Conservation (phyloP, 1,139 yeast species). For the Debaryomycetaceae sp. region DNA sequence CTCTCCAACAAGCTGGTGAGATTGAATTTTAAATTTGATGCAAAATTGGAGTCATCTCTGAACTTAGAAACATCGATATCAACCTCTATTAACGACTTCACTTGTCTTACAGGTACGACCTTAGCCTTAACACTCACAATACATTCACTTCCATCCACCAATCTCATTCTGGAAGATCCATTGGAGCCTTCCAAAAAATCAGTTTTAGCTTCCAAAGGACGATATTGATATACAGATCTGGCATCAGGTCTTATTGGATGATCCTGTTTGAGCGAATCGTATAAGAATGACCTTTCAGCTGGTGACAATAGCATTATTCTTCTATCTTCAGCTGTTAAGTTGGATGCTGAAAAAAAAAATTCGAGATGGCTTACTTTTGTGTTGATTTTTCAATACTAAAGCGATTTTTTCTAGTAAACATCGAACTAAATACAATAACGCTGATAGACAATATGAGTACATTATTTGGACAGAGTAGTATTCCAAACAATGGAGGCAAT, state of each 20-base stretch:
- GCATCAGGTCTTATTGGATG: conserved; percentile 85
- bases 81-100: conserved; percentile 54
- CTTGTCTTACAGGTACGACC: conserved; percentile 57
- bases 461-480: conserved; percentile 7
- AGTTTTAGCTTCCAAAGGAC: conserved; percentile 82
- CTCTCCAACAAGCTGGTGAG: conserved; percentile 46
- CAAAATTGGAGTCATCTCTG: conserved; percentile 66
- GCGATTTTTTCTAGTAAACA: neutral
- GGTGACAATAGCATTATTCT: conserved; percentile 65
- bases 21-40: conserved; percentile 54
- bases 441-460: conserved; percentile 6
- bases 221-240: conserved; percentile 64
- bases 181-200: conserved; percentile 82
- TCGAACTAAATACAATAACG: neutral
- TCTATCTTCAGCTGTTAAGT: neutral
- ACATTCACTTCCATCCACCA: conserved; percentile 90
- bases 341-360: neutral
- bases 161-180: conserved; percentile 85
- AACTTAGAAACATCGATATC: conserved; percentile 75
- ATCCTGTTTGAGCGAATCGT: conserved; percentile 60
- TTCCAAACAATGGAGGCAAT: conserved; percentile 5
- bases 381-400: neutral
- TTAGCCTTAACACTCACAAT: conserved; percentile 85
- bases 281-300: conserved; percentile 78
- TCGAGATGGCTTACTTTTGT: neutral